Conservation (phyloP, 768 basidiomycete species). For the Piloderma croceum region DNA sequence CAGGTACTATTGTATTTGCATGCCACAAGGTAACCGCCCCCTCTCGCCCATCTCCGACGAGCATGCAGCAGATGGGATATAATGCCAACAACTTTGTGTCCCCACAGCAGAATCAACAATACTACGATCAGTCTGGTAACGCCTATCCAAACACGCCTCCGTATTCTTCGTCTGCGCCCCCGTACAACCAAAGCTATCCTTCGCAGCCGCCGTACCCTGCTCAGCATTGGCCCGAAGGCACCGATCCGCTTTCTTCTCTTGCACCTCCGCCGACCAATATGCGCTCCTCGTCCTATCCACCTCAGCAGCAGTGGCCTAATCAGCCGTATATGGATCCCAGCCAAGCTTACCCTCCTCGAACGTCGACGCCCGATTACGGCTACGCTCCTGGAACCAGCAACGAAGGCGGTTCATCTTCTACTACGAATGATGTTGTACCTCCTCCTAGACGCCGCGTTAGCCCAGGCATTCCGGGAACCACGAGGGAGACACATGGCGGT, state of each 20-base stretch:
- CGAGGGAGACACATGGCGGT: constrained; percentile 38
- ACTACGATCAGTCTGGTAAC: constrained; percentile 32
- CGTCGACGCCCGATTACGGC: constrained; percentile 32
- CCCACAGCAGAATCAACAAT: constrained; percentile 31
- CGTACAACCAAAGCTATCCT: constrained; percentile 30
- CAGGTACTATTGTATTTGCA: constrained; percentile 10
- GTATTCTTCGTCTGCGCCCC: constrained; percentile 25
- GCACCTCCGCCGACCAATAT: constrained; percentile 27
- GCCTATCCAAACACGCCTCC: constrained; percentile 41
- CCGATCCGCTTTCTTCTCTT: constrained; percentile 25
- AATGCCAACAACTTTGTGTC: constrained; percentile 30
- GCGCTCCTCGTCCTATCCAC: constrained; percentile 20
- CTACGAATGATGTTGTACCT: constrained; percentile 42
- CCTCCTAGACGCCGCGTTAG: constrained; percentile 53
- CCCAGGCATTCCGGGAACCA: constrained; percentile 41
- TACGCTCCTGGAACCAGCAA: constrained; percentile 32
- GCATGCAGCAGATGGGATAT: constrained; percentile 45
- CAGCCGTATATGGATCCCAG: constrained; percentile 42
- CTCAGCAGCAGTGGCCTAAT: constrained; percentile 31
- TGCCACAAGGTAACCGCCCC: constrained; percentile 24
- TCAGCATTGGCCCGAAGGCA: too few species aligned
- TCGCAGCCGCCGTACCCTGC: constrained; percentile 24
- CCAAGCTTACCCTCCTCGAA: constrained; percentile 35
- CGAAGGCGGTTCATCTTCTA: constrained; percentile 21
- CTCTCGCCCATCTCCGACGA: constrained; percentile 32